These are phyloP conservation scores for Pseudogymnoascus sp. DNA, from an alignment of 2,329 filamentous ascomycete species.

Conservation along the genomic window DNA sequence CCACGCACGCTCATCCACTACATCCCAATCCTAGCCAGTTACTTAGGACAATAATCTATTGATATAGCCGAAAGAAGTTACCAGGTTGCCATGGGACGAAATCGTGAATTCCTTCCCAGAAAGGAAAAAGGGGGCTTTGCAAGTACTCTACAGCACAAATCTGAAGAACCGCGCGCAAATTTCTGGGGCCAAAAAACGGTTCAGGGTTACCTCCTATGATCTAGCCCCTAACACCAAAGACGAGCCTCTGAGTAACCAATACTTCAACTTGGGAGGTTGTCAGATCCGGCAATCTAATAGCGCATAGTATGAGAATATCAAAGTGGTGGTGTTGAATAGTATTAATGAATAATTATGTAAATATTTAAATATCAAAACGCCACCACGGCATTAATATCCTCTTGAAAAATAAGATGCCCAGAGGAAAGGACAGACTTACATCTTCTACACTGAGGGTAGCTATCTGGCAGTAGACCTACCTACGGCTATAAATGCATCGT, in stretches of 20 bases:
- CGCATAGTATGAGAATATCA: not conserved
- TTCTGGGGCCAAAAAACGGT: too few species aligned
- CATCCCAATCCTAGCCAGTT: too few species aligned
- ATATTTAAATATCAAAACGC: not conserved
- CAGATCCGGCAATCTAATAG: slow-evolving; percentile 7
- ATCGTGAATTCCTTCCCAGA: too few species aligned
- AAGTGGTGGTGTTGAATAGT: not conserved
- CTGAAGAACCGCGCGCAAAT: too few species aligned
- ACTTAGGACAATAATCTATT: too few species aligned
- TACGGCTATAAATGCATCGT: not conserved
- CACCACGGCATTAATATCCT: not conserved
- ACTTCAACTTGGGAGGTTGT: slow-evolving; percentile 19
- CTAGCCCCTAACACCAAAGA: slow-evolving; percentile 22
- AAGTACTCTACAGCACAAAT: too few species aligned
- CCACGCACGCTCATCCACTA: too few species aligned
- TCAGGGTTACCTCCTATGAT: slow-evolving; percentile 21
- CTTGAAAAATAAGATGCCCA: not conserved
- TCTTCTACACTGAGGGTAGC: not conserved
- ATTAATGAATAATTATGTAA: not conserved
- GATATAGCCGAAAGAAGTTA: too few species aligned
- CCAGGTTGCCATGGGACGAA: too few species aligned
- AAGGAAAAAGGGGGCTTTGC: too few species aligned
- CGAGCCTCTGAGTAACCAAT: slow-evolving; percentile 15
- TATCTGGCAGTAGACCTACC: not conserved
- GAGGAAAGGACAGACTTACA: not conserved